Evolutionary conservation across 345 rosid genomes (phyloP).

Genomic region (Carallia brachiata): DNA sequence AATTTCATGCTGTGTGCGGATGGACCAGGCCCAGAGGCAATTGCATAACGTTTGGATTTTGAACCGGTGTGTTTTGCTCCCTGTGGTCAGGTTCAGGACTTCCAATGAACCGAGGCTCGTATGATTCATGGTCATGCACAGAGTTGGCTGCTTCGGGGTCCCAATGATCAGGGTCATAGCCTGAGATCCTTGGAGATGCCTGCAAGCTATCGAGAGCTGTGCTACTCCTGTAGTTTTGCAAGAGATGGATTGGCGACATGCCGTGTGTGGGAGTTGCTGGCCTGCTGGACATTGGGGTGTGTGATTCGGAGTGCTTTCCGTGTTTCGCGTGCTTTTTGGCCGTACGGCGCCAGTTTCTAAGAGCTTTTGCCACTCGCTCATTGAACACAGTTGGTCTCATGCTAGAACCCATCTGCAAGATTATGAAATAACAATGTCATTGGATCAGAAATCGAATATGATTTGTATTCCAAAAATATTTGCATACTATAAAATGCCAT

Average conservation of each 20-base stretch:
- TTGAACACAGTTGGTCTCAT: constrained; percentile 88
- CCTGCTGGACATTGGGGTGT: constrained; percentile 59
- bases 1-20: constrained; percentile 20
- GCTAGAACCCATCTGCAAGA: constrained; percentile 71
- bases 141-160: constrained; percentile 50
- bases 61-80: constrained; percentile 18
- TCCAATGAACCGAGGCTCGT: constrained; percentile 12
- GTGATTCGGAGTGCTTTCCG: constrained; percentile 42
- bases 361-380: constrained; percentile 67
- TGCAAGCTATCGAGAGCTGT: constrained; percentile 43
- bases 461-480: neutral
- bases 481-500: too few species aligned
- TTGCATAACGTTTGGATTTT: constrained; percentile 18
- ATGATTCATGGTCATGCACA: constrained; percentile 21
- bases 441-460: neutral
- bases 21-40: constrained; percentile 24
- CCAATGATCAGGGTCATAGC: constrained; percentile 39
- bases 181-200: constrained; percentile 35
- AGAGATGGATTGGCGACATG: constrained; percentile 74
- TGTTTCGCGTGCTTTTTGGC: constrained; percentile 65
- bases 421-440: neutral
- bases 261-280: constrained; percentile 66
- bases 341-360: constrained; percentile 68
- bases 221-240: constrained; percentile 44
- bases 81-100: constrained; percentile 10